Base-by-base conservation (phyloP, 306 rosid species). In the Cicer bijugum region DNA sequence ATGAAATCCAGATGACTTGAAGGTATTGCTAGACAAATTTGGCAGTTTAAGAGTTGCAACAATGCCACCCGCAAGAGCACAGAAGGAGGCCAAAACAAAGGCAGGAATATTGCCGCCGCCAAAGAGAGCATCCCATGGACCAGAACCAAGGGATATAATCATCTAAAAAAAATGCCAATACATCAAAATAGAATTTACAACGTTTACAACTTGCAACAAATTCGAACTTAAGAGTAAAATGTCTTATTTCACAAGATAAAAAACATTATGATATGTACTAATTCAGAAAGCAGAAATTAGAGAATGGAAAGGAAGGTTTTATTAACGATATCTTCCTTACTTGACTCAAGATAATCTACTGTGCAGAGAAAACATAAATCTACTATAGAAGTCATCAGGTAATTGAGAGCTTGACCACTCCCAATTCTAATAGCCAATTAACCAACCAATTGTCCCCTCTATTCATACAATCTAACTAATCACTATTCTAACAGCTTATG, bases 111-210 rank as follows among this genome's bases (percentile, higher is more conserved):
- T 92, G 78, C 98, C 98, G 37, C 98, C 98, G 6, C 91, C 96
- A 75, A 90, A 92, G 80, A 92, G 84, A 38, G 96, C 98, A 86
- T 92, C 98, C 97, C 98, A 92, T 23, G 98, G 98, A 74, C 97
- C 98, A 75, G 91, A 89, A 47, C 97, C 98, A 47, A 92, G 91
- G 45, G 97, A 92, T 77, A 92, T 85, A 63, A 92, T 80, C 97
- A 92, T 92, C 98, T 89, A 75, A 52, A 56, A 40, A 40, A 82
- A 79, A 52, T 28, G 35, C 23, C 60, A 78, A 69, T 35, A 67
- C 37, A 11, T 78, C 68, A 78, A 78, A 67, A 45, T 57, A 55
- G 45, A 45, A 60, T 16, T 12, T 42, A 73, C 50, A 67, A 72
- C 33, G 35, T 60, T 60, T 72, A 38, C 38, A 16, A 51, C 4